These are phyloP conservation scores for Rubia balearica DNA, from an alignment of 305 asterid genomes.

Conservation along the genomic window DNA sequence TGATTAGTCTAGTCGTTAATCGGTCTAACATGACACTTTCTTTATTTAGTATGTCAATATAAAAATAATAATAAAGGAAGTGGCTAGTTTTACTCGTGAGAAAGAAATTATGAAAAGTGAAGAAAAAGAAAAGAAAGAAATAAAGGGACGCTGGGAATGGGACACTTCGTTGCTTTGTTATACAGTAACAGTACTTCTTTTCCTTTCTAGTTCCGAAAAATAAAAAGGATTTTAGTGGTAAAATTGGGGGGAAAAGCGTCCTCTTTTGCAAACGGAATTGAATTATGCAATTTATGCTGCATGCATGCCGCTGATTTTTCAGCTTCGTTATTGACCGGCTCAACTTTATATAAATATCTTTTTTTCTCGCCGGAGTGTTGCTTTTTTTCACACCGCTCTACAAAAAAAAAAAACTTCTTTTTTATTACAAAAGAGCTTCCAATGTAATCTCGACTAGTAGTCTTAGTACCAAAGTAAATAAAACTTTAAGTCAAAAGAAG, in stretches of 20 bases:
- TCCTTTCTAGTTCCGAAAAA: conserved; percentile 6
- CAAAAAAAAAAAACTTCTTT: neutral
- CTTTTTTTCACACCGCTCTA: neutral
- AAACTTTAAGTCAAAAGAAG: conserved; percentile 1
- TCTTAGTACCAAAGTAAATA: neutral
- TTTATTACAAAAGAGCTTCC: neutral
- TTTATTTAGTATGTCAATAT: too few relatives aligned
- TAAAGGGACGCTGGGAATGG: conserved; percentile 39
- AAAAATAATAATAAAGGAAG: too few relatives aligned
- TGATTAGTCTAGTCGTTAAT: too few relatives aligned
- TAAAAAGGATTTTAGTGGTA: neutral
- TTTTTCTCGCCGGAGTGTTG: neutral
- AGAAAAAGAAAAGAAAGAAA: conserved; percentile 24
- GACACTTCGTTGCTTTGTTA: conserved; percentile 7
- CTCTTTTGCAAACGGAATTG: neutral
- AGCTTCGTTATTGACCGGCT: conserved; percentile 1
- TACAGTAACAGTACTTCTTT: too few relatives aligned
- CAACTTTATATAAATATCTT: neutral
- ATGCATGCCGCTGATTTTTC: neutral
- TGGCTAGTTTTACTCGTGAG: conserved; percentile 25
- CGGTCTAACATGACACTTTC: too few relatives aligned
- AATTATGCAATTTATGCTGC: conserved; percentile 1
- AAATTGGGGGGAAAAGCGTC: neutral
- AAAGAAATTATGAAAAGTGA: conserved; percentile 29
- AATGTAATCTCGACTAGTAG: neutral